A percentile compares a stretch with the other conserved stretches of the same genome.
phyloP scores from a whole-genome alignment of 1,284 basidiomycete genomes.

The Cryptococcus sp. region DNA sequence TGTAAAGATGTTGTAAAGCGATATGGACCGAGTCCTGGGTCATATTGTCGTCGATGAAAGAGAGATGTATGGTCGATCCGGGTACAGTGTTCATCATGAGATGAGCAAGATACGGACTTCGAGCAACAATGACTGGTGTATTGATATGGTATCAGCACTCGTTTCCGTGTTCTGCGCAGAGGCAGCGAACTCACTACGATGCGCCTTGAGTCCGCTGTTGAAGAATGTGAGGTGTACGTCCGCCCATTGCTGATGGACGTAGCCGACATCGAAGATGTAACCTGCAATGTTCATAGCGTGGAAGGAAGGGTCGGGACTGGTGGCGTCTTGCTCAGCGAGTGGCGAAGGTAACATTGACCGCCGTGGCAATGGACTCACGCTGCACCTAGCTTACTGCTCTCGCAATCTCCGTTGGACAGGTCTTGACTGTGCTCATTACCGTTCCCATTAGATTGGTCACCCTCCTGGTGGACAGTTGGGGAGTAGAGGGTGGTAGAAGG shows the following conservation, averaged over 20 bases:
- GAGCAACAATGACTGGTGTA: slow-evolving; percentile 72
- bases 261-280: slow-evolving; percentile 45
- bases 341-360: not conserved
- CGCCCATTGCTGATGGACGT: slow-evolving; percentile 41
- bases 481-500: slow-evolving; percentile 17
- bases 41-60: slow-evolving; percentile 73
- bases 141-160: not conserved
- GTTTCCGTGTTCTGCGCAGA: not conserved
- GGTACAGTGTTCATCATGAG: slow-evolving; percentile 66
- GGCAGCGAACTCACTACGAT: slow-evolving; percentile 39
- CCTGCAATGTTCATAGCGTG: slow-evolving; percentile 26
- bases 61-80: slow-evolving; percentile 69
- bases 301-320: slow-evolving; percentile 15
- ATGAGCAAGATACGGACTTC: slow-evolving; percentile 80
- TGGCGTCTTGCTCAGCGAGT: too few species aligned
- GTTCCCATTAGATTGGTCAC: slow-evolving; percentile 3
- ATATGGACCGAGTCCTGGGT: slow-evolving; percentile 59
- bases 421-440: not conserved
- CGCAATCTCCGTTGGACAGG: slow-evolving; percentile 19
- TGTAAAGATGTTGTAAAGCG: slow-evolving; percentile 48
- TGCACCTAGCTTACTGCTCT: slow-evolving; percentile 26
- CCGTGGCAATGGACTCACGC: slow-evolving; percentile 2
- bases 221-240: slow-evolving; percentile 47
- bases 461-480: slow-evolving; percentile 2
- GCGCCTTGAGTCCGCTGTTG: slow-evolving; percentile 38